Evolutionary conservation across 78 protist species (phyloP).

Genomic region (Guillardia theta): DNA sequence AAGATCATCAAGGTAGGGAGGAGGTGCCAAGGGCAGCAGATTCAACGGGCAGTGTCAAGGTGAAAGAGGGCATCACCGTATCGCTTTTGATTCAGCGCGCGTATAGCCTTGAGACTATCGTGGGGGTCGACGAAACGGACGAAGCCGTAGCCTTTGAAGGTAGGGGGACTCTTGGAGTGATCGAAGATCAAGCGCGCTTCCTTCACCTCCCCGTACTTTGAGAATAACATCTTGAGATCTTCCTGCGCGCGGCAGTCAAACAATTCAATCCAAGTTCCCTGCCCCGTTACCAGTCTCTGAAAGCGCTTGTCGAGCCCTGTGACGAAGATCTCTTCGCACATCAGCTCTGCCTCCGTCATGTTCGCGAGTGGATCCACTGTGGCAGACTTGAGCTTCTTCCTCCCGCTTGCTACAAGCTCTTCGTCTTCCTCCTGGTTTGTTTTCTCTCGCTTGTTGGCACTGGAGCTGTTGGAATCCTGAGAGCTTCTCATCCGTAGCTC

Average conservation of each 20-base stretch:
- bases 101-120: not conserved
- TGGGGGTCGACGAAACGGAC: not conserved
- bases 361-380: no score
- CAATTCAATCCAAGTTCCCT: no score
- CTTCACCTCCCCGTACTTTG: not conserved
- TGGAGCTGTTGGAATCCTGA: not conserved
- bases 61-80: not conserved
- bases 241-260: no score
- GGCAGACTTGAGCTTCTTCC: no score
- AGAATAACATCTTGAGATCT: not conserved
- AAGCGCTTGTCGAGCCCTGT: no score
- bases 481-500: not conserved
- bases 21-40: no score
- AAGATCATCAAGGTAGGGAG: no score
- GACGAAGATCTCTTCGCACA: no score
- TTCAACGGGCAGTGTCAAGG: not conserved
- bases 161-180: not conserved
- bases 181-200: not conserved
- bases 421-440: not conserved
- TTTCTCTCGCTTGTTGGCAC: not conserved
- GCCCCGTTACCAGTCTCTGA: no score
- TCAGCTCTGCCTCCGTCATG: no score
- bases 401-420: no score
- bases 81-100: not conserved
- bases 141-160: not conserved